Conservation (phyloP, 1,139 yeast species). For the Wickerhamiella pararugosa region DNA sequence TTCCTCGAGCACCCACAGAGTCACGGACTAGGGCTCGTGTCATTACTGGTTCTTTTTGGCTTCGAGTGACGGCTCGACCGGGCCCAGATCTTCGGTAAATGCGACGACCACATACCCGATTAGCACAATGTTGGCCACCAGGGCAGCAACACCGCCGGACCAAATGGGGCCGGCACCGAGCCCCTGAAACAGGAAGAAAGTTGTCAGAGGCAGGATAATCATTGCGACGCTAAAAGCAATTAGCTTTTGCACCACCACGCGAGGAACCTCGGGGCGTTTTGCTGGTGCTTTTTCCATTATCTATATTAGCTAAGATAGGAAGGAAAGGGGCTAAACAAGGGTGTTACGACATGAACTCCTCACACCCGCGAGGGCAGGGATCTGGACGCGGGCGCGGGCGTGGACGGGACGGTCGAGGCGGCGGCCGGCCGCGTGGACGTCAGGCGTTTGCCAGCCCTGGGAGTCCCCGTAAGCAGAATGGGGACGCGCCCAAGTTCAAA, state of each 20-base stretch:
- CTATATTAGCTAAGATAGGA: not conserved
- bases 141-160: conserved; percentile 85
- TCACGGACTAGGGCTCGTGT: not conserved
- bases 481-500: conserved; percentile 35
- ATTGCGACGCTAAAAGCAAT: conserved; percentile 79
- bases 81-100: conserved; percentile 56
- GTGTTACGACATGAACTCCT: conserved; percentile 5
- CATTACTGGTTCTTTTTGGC: conserved; percentile 18
- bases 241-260: conserved; percentile 33
- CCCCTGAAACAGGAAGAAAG: conserved; percentile 54
- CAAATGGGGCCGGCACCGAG: conserved; percentile 43
- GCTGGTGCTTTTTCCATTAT: conserved; percentile 5
- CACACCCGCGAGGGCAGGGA: conserved; percentile 1
- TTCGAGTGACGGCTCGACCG: conserved; percentile 25
- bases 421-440: conserved; percentile 71
- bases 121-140: conserved; percentile 72
- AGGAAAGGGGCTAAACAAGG: not conserved
- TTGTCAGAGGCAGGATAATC: conserved; percentile 60
- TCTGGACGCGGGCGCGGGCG: not conserved
- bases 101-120: conserved; percentile 80
- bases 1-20: no score
- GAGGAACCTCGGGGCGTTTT: conserved; percentile 13
- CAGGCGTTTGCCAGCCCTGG: conserved; percentile 37
- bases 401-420: not conserved
- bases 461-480: conserved; percentile 18